These are phyloP conservation scores for Zarea fungicola DNA, from an alignment of 2,329 filamentous ascomycete genomes.

Conservation along the genomic window DNA sequence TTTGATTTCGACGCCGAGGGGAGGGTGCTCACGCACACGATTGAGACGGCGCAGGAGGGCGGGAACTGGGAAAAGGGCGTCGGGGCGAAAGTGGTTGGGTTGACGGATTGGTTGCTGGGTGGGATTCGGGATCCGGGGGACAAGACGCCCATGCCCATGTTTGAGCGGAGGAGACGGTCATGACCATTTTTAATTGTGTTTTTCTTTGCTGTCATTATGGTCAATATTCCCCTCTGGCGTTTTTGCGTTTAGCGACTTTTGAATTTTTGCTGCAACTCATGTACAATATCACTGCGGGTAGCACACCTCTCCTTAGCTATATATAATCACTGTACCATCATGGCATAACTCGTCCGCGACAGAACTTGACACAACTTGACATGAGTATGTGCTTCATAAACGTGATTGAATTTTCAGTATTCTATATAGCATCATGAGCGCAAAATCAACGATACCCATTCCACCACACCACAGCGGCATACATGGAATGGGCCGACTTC, in stretches of 20 bases:
- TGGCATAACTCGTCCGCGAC: no score
- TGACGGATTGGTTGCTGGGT: constrained; percentile 92
- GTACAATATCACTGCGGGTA: neutral
- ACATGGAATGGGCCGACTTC: constrained; percentile 2
- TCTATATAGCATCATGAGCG: neutral
- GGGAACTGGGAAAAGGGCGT: constrained; percentile 75
- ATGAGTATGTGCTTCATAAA: neutral
- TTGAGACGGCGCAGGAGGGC: constrained; percentile 85
- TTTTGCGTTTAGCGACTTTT: constrained; percentile 5
- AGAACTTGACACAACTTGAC: neutral
- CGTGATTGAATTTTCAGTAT: neutral
- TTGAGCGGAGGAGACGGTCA: constrained; percentile 26
- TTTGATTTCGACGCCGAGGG: constrained; percentile 93
- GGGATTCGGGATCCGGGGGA: constrained; percentile 52
- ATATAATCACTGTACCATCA: neutral
- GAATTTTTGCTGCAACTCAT: neutral
- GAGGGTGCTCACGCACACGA: constrained; percentile 79
- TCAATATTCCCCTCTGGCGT: constrained; percentile 10
- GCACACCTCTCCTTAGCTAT: neutral
- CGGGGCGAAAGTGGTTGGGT: constrained; percentile 77
- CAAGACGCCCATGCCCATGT: constrained; percentile 31
- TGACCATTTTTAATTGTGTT: constrained; percentile 2
- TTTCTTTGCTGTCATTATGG: neutral
- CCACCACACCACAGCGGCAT: neutral
- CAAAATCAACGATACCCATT: neutral